Evolutionary conservation across 345 rosid genomes (phyloP).

Genomic region (Pistacia integerrima): DNA sequence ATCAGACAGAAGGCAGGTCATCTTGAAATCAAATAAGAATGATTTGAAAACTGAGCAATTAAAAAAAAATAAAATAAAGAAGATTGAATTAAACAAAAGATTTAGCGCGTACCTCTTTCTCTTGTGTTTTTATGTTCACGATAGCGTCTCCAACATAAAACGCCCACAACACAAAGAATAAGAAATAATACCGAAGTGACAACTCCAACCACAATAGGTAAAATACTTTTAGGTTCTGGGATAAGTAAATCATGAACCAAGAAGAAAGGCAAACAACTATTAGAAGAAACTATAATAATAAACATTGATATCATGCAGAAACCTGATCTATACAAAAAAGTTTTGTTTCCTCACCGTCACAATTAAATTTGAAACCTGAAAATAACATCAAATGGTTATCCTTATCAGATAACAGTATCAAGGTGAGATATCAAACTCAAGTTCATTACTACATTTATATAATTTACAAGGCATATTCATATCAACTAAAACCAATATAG

Average conservation of each 20-base stretch:
- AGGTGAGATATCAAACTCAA: too few species aligned
- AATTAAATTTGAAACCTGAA: not conserved
- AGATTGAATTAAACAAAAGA: not conserved
- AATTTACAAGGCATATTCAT: too few species aligned
- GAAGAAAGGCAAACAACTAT: not conserved
- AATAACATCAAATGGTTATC: not conserved
- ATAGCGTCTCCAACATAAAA: conserved; percentile 28
- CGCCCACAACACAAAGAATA: conserved; percentile 6
- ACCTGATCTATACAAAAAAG: too few species aligned
- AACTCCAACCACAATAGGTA: conserved; percentile 17
- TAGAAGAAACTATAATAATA: not conserved
- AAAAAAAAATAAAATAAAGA: not conserved
- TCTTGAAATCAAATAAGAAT: not conserved
- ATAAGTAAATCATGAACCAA: not conserved
- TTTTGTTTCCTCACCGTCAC: not conserved
- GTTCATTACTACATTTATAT: too few species aligned
- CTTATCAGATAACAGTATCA: not conserved
- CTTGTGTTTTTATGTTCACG: not conserved
- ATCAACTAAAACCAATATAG: too few species aligned
- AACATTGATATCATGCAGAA: not conserved
- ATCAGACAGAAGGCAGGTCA: not conserved
- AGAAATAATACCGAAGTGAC: conserved; percentile 15
- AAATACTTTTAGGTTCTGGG: not conserved
- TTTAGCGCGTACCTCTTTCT: conserved; percentile 20
- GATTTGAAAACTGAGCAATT: not conserved